phyloP scores from a whole-genome alignment of 176 grass and related monocot species.

The Secale cereale region DNA sequence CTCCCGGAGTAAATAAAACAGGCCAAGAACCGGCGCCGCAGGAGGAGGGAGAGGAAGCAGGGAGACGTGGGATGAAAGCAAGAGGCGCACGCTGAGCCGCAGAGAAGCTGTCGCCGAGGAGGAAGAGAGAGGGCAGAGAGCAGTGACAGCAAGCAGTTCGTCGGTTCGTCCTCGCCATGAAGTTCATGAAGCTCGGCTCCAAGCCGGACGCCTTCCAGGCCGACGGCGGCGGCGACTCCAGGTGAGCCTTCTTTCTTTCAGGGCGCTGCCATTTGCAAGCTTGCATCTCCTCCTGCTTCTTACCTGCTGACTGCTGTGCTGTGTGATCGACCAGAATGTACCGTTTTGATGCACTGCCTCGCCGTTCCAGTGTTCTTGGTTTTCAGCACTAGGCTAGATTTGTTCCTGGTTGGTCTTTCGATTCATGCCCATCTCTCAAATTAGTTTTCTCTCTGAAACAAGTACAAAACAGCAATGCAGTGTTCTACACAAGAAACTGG shows the following conservation, averaged over 20 bases:
- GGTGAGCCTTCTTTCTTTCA: conserved; percentile 23
- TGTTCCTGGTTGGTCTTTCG: background rate
- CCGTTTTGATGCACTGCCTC: background rate
- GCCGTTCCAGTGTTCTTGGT: background rate
- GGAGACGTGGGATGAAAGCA: conserved; percentile 44
- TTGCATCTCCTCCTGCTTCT: background rate
- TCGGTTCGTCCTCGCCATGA: conserved; percentile 32
- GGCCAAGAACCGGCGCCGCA: background rate
- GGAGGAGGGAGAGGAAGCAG: conserved; percentile 25
- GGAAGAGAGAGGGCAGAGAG: background rate
- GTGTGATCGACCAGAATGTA: background rate
- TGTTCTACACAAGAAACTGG: background rate
- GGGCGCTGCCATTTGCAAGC: background rate
- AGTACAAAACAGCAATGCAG: background rate
- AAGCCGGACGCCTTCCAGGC: conserved; percentile 75
- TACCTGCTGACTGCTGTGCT: background rate
- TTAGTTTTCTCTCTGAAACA: background rate
- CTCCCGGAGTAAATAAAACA: conserved; percentile 13
- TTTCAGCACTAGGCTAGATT: background rate
- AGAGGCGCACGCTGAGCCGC: conserved; percentile 32
- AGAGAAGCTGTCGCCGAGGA: conserved; percentile 31
- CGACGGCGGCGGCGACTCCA: conserved; percentile 45
- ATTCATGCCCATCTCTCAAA: background rate
- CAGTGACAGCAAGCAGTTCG: background rate
- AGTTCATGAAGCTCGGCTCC: conserved; percentile 91